Evolutionary conservation across 768 basidiomycete genomes (phyloP).

Genomic region (Pholiota microspora): DNA sequence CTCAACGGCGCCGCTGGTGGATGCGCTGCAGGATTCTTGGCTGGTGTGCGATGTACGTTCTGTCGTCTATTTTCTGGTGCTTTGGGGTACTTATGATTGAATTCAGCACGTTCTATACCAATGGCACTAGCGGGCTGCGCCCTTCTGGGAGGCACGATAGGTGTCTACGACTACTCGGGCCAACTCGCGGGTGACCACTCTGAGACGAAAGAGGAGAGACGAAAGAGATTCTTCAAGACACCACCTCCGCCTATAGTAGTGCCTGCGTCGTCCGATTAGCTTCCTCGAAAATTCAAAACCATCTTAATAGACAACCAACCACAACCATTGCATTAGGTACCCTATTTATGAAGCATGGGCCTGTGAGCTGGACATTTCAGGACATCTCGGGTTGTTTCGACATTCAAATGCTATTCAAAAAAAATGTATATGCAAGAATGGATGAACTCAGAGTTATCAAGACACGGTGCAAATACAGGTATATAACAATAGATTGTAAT

Average conservation of each 20-base stretch:
- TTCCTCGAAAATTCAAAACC: slow-evolving; percentile 7
- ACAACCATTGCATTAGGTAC: neutral
- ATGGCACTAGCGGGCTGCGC: slow-evolving; percentile 78
- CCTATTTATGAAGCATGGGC: neutral
- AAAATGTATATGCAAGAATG: neutral
- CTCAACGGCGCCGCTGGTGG: slow-evolving; percentile 84
- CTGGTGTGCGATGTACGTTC: slow-evolving; percentile 74
- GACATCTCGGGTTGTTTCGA: neutral
- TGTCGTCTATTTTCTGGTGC: slow-evolving; percentile 1
- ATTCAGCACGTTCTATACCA: slow-evolving; percentile 78
- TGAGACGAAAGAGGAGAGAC: slow-evolving; percentile 59
- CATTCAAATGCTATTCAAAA: neutral
- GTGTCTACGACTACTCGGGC: slow-evolving; percentile 79
- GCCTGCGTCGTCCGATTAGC: slow-evolving; percentile 26
- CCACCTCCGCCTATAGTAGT: slow-evolving; percentile 41
- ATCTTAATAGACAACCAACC: slow-evolving; percentile 10
- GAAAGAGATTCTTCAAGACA: slow-evolving; percentile 84
- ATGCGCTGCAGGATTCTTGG: slow-evolving; percentile 91
- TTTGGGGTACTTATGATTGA: neutral
- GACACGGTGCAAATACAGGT: neutral
- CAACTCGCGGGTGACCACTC: slow-evolving; percentile 48
- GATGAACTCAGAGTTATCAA: neutral
- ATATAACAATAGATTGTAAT: neutral
- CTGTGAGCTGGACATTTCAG: neutral
- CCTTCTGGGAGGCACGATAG: slow-evolving; percentile 75